These are phyloP conservation scores for Effrenium voratum DNA, from an alignment of 73 alveolate species.

Conservation along the genomic window DNA sequence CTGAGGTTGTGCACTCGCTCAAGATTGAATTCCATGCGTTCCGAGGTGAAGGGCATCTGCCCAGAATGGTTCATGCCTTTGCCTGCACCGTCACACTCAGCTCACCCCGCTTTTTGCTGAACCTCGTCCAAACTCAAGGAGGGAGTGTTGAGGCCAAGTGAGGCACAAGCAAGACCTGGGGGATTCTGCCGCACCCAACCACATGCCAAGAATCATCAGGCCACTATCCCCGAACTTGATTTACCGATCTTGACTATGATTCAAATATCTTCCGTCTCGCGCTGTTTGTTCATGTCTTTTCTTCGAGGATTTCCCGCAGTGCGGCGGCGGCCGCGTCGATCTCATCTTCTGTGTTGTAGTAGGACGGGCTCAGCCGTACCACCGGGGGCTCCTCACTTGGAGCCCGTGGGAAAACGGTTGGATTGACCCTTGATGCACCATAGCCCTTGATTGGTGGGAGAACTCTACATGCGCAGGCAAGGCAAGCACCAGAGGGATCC, in stretches of 20 bases:
- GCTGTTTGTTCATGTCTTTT: neutral
- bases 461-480: no score
- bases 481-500: no score
- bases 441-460: no score
- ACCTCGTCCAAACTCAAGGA: neutral
- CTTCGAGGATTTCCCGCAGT: neutral
- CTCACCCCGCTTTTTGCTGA: constrained; percentile 86
- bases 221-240: neutral
- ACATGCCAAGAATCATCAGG: neutral
- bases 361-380: constrained; percentile 53
- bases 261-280: neutral
- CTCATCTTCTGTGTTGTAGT: constrained; percentile 56
- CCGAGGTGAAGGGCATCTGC: neutral
- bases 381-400: constrained; percentile 36
- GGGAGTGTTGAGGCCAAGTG: neutral
- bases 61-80: neutral
- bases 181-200: neutral
- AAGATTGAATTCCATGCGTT: no score
- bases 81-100: constrained; percentile 69
- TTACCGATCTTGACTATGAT: neutral
- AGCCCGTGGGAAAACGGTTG: no score
- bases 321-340: neutral
- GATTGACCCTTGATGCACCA: no score
- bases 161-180: neutral
- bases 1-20: neutral